phyloP scores from a whole-genome alignment of 441 rosid genomes.

The Eugenia klotzschiana region DNA sequence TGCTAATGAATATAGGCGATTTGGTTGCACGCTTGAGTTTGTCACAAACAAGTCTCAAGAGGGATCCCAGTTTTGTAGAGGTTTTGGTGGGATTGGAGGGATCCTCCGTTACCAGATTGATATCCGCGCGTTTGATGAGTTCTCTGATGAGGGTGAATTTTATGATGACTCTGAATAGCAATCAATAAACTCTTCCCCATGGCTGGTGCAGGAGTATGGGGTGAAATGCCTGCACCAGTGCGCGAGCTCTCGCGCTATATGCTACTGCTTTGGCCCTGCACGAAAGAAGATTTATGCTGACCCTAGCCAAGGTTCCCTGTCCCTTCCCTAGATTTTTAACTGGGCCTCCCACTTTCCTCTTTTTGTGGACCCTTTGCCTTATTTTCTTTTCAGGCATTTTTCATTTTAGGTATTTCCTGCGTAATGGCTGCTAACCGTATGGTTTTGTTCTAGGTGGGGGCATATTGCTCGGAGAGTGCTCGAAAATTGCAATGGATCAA shows the following conservation, averaged over 20 bases:
- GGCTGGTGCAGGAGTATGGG: constrained; percentile 47
- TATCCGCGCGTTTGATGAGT: constrained; percentile 53
- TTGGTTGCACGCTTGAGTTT: constrained; percentile 70
- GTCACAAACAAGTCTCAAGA: constrained; percentile 82
- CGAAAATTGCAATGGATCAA: background rate
- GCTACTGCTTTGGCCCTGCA: background rate
- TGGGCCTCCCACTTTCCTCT: background rate
- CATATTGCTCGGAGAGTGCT: background rate
- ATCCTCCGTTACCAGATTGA: constrained; percentile 76
- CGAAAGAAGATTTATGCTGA: background rate
- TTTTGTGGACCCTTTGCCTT: background rate
- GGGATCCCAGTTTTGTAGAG: constrained; percentile 80
- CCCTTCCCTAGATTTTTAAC: background rate
- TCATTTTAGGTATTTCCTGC: background rate
- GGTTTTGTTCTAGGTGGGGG: background rate
- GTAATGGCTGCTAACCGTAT: background rate
- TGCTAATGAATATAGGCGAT: constrained; percentile 62
- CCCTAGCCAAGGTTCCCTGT: background rate
- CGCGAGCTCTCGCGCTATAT: constrained; percentile 6
- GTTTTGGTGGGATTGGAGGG: constrained; percentile 88
- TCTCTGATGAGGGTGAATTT: constrained; percentile 41
- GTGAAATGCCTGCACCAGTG: constrained; percentile 36
- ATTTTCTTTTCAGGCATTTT: background rate
- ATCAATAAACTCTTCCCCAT: constrained; percentile 39
- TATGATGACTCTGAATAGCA: constrained; percentile 69